phyloP scores from a whole-genome alignment of 1,284 basidiomycete species.

The Xanthoconium separans region DNA sequence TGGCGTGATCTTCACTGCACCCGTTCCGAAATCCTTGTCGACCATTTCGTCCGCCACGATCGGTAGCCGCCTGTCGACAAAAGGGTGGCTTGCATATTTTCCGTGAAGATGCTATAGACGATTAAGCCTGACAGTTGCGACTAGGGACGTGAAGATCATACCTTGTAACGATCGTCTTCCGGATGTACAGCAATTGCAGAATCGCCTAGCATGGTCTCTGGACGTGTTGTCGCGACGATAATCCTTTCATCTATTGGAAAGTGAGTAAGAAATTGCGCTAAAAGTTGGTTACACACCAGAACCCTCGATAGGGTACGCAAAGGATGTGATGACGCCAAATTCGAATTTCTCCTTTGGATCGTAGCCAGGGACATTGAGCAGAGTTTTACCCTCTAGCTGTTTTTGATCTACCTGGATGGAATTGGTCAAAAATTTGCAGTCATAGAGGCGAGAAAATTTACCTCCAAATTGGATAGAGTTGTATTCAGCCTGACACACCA shows the following conservation, averaged over 20 bases:
- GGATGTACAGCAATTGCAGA: constrained; percentile 98
- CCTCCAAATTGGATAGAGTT: constrained; percentile 95
- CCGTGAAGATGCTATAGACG: constrained; percentile 81
- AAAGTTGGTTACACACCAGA: constrained; percentile 52
- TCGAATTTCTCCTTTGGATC: constrained; percentile 93
- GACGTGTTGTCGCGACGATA: constrained; percentile 95
- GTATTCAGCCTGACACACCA: constrained; percentile 98
- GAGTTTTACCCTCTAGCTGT: constrained; percentile 83
- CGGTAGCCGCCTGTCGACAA: constrained; percentile 84
- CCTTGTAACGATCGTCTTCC: constrained; percentile 87
- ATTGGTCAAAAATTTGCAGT: not conserved
- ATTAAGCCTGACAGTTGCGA: not conserved
- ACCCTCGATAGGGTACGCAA: constrained; percentile 89
- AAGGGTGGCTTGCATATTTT: constrained; percentile 91
- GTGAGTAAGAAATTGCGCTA: not conserved
- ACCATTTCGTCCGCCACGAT: constrained; percentile 90
- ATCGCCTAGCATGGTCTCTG: constrained; percentile 99
- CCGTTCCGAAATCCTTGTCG: constrained; percentile 97
- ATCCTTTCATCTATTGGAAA: constrained; percentile 76
- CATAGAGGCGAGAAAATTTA: constrained; percentile 27
- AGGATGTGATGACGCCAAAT: constrained; percentile 95
- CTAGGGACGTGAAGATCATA: constrained; percentile 7
- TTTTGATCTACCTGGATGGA: constrained; percentile 84
- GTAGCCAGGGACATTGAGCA: constrained; percentile 93
- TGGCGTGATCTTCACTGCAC: constrained; percentile 99